A percentile compares a stretch with the other conserved stretches of the same genome.
phyloP scores from a whole-genome alignment of 257 asterid genomes.

The Rhazya stricta region DNA sequence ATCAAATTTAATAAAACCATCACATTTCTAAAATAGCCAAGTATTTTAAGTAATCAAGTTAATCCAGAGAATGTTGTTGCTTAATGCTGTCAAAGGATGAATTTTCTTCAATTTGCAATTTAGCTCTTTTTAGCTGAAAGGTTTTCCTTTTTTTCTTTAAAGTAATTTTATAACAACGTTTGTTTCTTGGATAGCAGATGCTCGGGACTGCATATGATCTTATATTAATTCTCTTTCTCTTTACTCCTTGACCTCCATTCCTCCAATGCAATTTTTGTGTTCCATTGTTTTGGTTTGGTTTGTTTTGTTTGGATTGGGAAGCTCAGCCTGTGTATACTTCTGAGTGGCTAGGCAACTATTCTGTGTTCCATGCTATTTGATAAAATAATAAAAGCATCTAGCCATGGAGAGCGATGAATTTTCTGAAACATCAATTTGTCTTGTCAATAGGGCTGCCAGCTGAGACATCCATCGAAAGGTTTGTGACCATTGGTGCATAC shows the following conservation, averaged over 20 bases:
- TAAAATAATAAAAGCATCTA: background rate
- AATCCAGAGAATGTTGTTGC: background rate
- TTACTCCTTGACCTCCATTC: background rate
- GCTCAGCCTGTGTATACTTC: background rate
- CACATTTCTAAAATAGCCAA: background rate
- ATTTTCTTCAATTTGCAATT: background rate
- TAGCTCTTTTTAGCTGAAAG: too few species aligned
- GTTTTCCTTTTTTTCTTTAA: background rate
- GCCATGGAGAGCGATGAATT: background rate
- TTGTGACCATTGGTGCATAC: conserved; percentile 79
- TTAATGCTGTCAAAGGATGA: background rate
- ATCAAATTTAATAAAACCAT: background rate
- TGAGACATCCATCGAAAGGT: conserved; percentile 75
- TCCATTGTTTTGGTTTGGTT: background rate
- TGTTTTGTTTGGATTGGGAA: background rate
- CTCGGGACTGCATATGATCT: background rate
- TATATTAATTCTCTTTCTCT: background rate
- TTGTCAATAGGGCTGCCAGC: conserved; percentile 76
- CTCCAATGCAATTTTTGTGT: background rate
- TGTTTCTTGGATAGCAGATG: background rate
- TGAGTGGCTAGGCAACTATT: background rate
- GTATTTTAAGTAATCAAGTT: background rate
- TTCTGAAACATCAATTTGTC: conserved; percentile 17
- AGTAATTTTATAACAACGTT: too few species aligned
- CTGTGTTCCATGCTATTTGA: background rate